These are phyloP conservation scores for Blastobotrys aristatus DNA, from an alignment of 1,139 yeast species.

Conservation along the genomic window DNA sequence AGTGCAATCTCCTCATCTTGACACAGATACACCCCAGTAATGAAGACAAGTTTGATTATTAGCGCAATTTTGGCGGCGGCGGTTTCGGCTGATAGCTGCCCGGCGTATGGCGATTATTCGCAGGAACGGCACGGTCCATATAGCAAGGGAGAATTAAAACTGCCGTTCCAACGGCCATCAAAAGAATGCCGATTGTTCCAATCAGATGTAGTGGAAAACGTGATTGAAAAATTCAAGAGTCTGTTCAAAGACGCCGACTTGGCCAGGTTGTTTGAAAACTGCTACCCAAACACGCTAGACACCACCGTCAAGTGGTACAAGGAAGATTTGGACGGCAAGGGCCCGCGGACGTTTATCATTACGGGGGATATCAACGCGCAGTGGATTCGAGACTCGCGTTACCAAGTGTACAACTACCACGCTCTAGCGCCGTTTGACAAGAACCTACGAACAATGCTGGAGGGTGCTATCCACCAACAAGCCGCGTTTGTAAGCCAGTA, in stretches of 20 bases:
- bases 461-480: conserved; percentile 80
- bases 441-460: conserved; percentile 47
- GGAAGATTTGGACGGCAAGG: conserved; percentile 26
- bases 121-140: conserved; percentile 31
- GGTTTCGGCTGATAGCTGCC: conserved; percentile 29
- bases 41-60: neutral
- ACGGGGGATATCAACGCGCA: conserved; percentile 89
- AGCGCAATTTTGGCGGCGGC: neutral
- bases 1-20: no score
- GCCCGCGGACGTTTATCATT: conserved; percentile 61
- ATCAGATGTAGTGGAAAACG: conserved; percentile 56
- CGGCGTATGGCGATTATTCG: conserved; percentile 40
- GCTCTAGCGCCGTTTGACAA: conserved; percentile 50
- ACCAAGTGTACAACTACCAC: conserved; percentile 75
- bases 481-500: conserved; percentile 54
- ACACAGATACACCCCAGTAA: no score
- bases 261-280: conserved; percentile 70
- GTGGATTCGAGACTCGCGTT: conserved; percentile 81
- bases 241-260: conserved; percentile 58
- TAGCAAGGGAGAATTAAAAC: conserved; percentile 36
- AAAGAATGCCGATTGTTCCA: conserved; percentile 65
- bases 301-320: conserved; percentile 77
- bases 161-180: conserved; percentile 76
- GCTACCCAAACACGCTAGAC: conserved; percentile 83
- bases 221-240: conserved; percentile 48